phyloP scores from a whole-genome alignment of 305 asterid genomes.

The Plantago rigida region DNA sequence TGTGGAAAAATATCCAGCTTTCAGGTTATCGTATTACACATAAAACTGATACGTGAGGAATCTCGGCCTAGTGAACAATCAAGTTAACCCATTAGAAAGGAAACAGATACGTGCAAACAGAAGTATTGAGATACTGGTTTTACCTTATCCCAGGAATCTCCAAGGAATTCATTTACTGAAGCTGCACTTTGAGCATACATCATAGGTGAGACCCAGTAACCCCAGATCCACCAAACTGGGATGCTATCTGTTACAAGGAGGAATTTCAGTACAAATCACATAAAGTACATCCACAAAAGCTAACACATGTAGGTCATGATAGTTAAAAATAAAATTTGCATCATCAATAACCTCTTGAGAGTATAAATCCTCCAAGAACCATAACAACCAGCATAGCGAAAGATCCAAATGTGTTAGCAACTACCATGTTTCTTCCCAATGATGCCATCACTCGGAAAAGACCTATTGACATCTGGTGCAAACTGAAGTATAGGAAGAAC shows the following conservation, averaged over 20 bases:
- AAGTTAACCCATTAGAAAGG: conserved; percentile 1
- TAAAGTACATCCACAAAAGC: conserved; percentile 1
- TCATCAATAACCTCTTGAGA: conserved; percentile 52
- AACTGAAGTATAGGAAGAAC: conserved; percentile 50
- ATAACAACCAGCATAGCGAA: conserved; percentile 70
- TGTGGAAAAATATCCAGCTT: neutral
- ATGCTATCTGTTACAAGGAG: conserved; percentile 52
- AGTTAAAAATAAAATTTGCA: conserved; percentile 11
- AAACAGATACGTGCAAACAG: conserved; percentile 3
- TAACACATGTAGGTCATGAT: neutral
- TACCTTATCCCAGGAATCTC: conserved; percentile 77
- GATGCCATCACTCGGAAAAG: conserved; percentile 80
- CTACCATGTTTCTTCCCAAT: conserved; percentile 66
- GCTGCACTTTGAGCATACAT: conserved; percentile 84
- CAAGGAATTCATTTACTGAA: conserved; percentile 72
- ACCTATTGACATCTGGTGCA: conserved; percentile 73
- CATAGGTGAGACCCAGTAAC: conserved; percentile 78
- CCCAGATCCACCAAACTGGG: conserved; percentile 88
- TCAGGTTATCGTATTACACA: neutral
- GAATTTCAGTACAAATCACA: conserved; percentile 21
- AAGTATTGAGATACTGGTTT: conserved; percentile 3
- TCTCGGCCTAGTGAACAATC: neutral
- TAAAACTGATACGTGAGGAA: neutral
- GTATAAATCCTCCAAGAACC: conserved; percentile 74
- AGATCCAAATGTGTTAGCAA: conserved; percentile 76